Base-by-base conservation (phyloP, 1,139 yeast species). In the Williopsis jadinii region DNA sequence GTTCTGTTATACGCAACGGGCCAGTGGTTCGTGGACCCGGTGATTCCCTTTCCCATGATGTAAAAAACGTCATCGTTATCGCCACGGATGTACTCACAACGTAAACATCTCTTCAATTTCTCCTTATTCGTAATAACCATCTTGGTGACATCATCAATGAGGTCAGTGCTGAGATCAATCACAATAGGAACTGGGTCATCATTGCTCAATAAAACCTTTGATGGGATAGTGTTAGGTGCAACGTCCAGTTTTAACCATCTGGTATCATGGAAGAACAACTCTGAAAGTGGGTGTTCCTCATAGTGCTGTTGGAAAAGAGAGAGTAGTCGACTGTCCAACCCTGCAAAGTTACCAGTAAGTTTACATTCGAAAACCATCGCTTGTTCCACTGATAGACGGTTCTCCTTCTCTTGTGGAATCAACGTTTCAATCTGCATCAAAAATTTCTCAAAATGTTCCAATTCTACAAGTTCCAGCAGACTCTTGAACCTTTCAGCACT, bases 1-100 rank as follows among this genome's bases (percentile, higher is more conserved):
- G 77, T 76, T 49, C 90, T 67, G 50, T 82, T 90, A 56, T 83
- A 81, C 2, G 84, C 83, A 67, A 79, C 70, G 1, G 84, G 77
- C 87, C 90, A 83, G 44, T 75, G 71, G 2, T 78, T 73, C 4
- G 64, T 45, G 55, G 65, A 52, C 2, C 72, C 73, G 2, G 50
- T 45, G 1, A 42, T 13, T 4, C 42, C 46, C 11, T 41, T 36
- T 1, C 53, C 50, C 40, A 52, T 36, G 41, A 50, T 37, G 31
- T 49, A 45, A 24, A 48, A 44, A 26, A 52, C 56, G 13, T 56
- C 62, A 45, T 74, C 26, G n/a, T 45, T 81, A 12, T 70, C 52
- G 1, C 50, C 49, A 30, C 56, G 53, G 11, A 55, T 47, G 34
- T 48, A 44, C 29, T 52, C 56, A 42, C 59, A 55, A 35, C 57